Evolutionary conservation across 495 filamentous ascomycete species (phyloP).

Genomic region (Trichodelitschia bisporula): DNA sequence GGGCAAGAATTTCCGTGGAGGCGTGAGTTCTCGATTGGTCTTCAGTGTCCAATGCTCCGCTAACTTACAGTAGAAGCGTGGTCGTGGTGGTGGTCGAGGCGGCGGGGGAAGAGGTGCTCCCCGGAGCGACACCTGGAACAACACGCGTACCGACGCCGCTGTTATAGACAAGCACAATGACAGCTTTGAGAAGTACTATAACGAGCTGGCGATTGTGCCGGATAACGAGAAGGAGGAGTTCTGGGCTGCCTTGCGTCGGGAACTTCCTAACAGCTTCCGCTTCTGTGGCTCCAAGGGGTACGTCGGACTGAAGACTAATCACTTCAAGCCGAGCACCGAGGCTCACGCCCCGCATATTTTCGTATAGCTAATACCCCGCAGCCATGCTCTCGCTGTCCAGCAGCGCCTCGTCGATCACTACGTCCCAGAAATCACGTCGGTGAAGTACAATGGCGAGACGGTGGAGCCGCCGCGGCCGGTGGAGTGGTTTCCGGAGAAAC

Average conservation of each 20-base stretch:
- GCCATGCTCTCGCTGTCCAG: constrained; percentile 72
- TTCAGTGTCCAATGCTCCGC: too few relatives aligned
- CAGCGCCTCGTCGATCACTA: constrained; percentile 64
- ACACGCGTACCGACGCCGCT: constrained; percentile 21
- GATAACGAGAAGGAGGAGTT: constrained; percentile 54
- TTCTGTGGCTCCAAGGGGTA: constrained; percentile 84
- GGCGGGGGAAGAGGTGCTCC: too few relatives aligned
- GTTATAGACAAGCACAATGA: constrained; percentile 48
- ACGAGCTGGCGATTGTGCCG: constrained; percentile 40
- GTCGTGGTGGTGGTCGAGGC: too few relatives aligned
- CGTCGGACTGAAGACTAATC: constrained; percentile 7
- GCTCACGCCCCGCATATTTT: background rate
- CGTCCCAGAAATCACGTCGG: constrained; percentile 66
- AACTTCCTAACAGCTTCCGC: constrained; percentile 86
- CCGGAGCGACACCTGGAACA: too few relatives aligned
- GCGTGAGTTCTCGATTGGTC: too few relatives aligned
- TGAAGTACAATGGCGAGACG: constrained; percentile 47
- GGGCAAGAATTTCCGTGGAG: too few relatives aligned
- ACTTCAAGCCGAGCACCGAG: too few relatives aligned
- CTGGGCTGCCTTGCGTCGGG: constrained; percentile 54
- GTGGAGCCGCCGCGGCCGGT: constrained; percentile 64
- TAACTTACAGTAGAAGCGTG: too few relatives aligned
- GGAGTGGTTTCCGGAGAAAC: constrained; percentile 73
- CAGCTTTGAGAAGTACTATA: constrained; percentile 63
- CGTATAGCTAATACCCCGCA: constrained; percentile 10